Percentiles rank a stretch among this genome's conserved stretches.
phyloP scores from a whole-genome alignment of 2,329 filamentous ascomycete genomes.

The Colletotrichum liaoningense region DNA sequence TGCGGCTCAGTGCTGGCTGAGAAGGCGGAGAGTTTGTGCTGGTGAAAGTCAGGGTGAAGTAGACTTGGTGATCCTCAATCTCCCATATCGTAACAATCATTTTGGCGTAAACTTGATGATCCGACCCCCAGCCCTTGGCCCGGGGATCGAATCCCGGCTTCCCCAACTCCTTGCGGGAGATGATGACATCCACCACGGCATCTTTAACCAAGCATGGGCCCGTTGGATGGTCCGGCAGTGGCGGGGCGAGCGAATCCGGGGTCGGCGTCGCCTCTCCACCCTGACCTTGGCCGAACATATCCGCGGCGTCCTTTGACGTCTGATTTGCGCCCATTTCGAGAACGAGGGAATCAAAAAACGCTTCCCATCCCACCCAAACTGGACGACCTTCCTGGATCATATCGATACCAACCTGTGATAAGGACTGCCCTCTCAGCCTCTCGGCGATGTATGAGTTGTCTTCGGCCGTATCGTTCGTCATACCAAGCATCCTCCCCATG shows the following conservation, averaged over 20 bases:
- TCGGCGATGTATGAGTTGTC: conserved; percentile 63
- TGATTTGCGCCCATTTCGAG: conserved; percentile 51
- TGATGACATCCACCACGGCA: conserved; percentile 75
- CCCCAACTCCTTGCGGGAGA: conserved; percentile 62
- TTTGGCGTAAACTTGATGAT: conserved; percentile 68
- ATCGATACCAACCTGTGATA: conserved; percentile 79
- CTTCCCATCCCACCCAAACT: conserved; percentile 69
- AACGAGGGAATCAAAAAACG: conserved; percentile 66
- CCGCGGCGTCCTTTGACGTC: conserved; percentile 28
- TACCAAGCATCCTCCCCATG: conserved; percentile 75
- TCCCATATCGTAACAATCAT: conserved; percentile 84
- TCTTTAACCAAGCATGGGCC: conserved; percentile 58
- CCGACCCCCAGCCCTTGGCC: conserved; percentile 48
- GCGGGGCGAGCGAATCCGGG: conserved; percentile 38
- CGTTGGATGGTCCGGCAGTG: conserved; percentile 37
- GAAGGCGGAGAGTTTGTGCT: conserved; percentile 59
- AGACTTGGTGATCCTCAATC: conserved; percentile 73
- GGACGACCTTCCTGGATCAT: conserved; percentile 75
- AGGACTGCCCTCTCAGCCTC: conserved; percentile 70
- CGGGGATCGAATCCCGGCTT: conserved; percentile 50
- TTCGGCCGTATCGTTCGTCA: conserved; percentile 57
- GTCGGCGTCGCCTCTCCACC: conserved; percentile 53
- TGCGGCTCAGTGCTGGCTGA: conserved; percentile 47
- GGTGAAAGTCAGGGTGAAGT: conserved; percentile 82
- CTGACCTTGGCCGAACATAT: conserved; percentile 32